These are phyloP conservation scores for Elsinoe ampelina DNA, from an alignment of 2,329 filamentous ascomycete genomes.

Conservation along the genomic window DNA sequence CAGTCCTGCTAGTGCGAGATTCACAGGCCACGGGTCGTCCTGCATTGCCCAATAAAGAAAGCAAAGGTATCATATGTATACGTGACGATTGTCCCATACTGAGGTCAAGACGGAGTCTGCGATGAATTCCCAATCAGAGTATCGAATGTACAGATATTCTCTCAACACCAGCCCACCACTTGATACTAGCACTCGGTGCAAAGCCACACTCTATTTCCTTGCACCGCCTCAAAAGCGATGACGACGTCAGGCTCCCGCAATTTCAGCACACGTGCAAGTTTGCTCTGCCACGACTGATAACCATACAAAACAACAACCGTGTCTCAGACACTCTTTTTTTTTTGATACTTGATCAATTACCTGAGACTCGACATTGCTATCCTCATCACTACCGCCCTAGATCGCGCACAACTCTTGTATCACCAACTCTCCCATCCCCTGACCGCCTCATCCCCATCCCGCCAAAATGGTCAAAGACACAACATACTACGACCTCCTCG, in stretches of 20 bases:
- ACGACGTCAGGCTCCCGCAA: conserved; percentile 10
- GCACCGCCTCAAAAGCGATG: not conserved
- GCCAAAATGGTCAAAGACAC: conserved; percentile 48
- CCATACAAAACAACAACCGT: not conserved
- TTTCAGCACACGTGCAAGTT: not conserved
- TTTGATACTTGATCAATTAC: not conserved
- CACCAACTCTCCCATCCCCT: not conserved
- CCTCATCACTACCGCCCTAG: not conserved
- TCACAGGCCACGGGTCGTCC: too few relatives aligned
- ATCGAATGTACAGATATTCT: too few relatives aligned
- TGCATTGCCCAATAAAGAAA: too few relatives aligned
- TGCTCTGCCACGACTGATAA: not conserved
- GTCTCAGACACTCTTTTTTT: not conserved
- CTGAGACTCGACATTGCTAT: not conserved
- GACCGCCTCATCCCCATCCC: not conserved
- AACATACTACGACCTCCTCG: conserved; percentile 77
- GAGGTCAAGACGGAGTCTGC: too few relatives aligned
- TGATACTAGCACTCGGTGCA: too few relatives aligned
- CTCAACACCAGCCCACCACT: too few relatives aligned
- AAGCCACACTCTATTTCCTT: not conserved
- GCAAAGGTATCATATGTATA: too few relatives aligned
- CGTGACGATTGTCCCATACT: too few relatives aligned
- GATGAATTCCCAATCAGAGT: too few relatives aligned
- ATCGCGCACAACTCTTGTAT: not conserved
- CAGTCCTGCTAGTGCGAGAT: too few relatives aligned